Evolutionary conservation across 192 early-diverging fungal genomes (phyloP), one percentile per base, ranked within the genome.

Genomic region (Kickxella alabastrina): DNA sequence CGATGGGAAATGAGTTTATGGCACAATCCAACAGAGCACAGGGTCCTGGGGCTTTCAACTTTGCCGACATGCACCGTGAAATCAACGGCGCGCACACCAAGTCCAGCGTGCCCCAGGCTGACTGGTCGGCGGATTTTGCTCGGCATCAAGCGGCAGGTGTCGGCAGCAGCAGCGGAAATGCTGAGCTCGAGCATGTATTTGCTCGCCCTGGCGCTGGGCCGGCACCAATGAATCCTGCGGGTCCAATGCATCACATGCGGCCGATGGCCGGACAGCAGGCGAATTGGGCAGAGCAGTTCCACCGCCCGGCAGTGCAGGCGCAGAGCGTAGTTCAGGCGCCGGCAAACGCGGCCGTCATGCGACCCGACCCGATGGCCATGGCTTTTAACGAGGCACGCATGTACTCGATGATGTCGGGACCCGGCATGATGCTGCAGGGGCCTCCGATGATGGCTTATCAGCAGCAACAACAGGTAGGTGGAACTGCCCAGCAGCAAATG

Each of bases 111-210:
- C 61, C 65, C 6, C 59, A 31, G 23, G 69, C 50, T 49, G 77
- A 85, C 62, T 93, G 90, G 90, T 77, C 84, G 1, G 57, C 74
- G 21, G 87, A 89, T 46, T 91, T 89, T 63, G 77, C 82, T 57
- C 58, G 80, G n/a, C 80, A 84, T 15, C 83, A 80, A 34, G 49
- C 49, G 13, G 46, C 57, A 1, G 31, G 38, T 18, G 46, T 50
- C 38, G 52, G 44, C 62, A 45, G 32, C 10, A 25, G 44, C 49
- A n/a, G n/a, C n/a, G n/a, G n/a, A n/a, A 56, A 24, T n/a, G 68
- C 75, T 19, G 67, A 68, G 45, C 52, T 80, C 47, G 72, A 80
- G 71, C 54, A 53, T 7, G 67, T 64, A 1, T 59, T 80, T 49
- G 43, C 38, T 10, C 63, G 61, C 18, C 51, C 62, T 17, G 52